phyloP scores from a whole-genome alignment of 139 green algal genomes.

The Ulvella scutata region DNA sequence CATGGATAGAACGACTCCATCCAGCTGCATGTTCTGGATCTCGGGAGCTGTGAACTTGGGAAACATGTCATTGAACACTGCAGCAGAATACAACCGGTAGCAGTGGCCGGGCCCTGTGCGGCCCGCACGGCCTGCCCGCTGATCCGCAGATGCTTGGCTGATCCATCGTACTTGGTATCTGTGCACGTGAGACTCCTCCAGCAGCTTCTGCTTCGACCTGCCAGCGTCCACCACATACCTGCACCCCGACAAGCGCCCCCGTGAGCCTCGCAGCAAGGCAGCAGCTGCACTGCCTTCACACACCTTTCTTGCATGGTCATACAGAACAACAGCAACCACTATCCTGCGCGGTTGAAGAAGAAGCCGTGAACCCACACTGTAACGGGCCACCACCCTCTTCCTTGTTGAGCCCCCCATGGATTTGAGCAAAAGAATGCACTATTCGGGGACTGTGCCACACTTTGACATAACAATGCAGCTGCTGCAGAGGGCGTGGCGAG shows the following conservation, averaged over 20 bases:
- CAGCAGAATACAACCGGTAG: slow-evolving; percentile 83
- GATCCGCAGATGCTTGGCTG: slow-evolving; percentile 65
- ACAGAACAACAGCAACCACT: background rate
- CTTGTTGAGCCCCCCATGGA: background rate
- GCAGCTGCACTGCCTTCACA: no score
- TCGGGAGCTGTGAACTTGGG: slow-evolving; percentile 58
- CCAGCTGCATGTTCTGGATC: slow-evolving; percentile 69
- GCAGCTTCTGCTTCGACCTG: slow-evolving; percentile 64
- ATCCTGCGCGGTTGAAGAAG: no score
- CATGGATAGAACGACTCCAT: slow-evolving; percentile 80
- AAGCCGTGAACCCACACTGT: no score
- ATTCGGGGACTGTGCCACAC: no score
- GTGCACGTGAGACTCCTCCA: slow-evolving; percentile 40
- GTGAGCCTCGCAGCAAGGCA: no score
- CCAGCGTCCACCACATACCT: slow-evolving; percentile 80
- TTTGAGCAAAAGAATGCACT: background rate
- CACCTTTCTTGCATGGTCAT: no score
- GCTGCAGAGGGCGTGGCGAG: background rate
- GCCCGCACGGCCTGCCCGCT: slow-evolving; percentile 81
- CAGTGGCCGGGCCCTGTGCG: slow-evolving; percentile 83
- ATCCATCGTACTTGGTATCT: slow-evolving; percentile 73
- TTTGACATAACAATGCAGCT: no score
- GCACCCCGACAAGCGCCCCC: no score
- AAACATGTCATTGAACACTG: slow-evolving; percentile 81
- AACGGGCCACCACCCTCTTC: no score